These are phyloP conservation scores for Naganishia cerealis DNA, from an alignment of 1,284 basidiomycete genomes.

Conservation along the genomic window DNA sequence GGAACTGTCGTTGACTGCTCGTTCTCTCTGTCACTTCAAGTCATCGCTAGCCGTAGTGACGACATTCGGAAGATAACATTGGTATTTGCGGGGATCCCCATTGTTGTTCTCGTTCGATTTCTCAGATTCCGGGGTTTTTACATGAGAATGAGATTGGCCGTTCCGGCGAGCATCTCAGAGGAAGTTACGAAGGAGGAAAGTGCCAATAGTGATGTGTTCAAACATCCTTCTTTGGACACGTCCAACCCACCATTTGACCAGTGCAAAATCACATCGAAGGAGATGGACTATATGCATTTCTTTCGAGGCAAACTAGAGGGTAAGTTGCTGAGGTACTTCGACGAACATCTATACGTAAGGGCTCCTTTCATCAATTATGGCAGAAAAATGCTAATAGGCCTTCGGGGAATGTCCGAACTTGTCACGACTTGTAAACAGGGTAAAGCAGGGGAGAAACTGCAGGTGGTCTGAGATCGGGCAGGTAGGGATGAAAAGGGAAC, in stretches of 20 bases:
- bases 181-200: neutral
- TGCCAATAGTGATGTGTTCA: neutral
- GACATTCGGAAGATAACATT: neutral
- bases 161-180: neutral
- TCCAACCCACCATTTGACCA: neutral
- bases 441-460: no score
- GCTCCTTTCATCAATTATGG: no score
- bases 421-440: no score
- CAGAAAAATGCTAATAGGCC: no score
- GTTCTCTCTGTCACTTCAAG: neutral
- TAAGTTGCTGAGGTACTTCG: no score
- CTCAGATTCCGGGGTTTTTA: neutral
- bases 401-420: no score
- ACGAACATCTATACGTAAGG: no score
- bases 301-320: no score
- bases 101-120: neutral
- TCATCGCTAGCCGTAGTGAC: slow-evolving; percentile 3
- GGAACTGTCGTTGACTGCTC: neutral
- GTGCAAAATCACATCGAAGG: no score
- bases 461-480: no score
- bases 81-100: neutral
- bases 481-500: no score
- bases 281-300: no score
- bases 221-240: neutral
- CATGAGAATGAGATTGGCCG: neutral